Evolutionary conservation across 2,329 filamentous ascomycete species (phyloP).

Genomic region (Falciphora oryzae): DNA sequence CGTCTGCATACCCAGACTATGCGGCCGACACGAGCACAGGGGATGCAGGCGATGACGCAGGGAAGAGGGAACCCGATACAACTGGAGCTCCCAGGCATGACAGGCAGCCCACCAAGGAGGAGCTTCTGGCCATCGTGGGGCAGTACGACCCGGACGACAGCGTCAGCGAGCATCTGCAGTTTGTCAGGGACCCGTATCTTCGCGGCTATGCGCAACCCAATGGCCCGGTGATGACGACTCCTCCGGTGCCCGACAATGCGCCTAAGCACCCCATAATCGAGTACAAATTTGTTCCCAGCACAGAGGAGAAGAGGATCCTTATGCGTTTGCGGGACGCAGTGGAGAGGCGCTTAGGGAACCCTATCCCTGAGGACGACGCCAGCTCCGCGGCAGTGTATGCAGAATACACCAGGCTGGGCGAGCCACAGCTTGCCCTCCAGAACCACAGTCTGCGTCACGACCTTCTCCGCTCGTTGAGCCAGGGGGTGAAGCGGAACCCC

Average conservation of each 20-base stretch:
- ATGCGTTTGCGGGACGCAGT: conserved; percentile 34
- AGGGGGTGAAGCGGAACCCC: conserved; percentile 51
- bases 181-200: conserved; percentile 47
- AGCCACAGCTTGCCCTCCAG: conserved; percentile 25
- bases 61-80: too few species aligned
- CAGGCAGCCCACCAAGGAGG: conserved; percentile 24
- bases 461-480: conserved; percentile 62
- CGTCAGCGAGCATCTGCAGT: conserved; percentile 48
- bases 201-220: conserved; percentile 47
- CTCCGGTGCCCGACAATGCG: not conserved
- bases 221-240: conserved; percentile 27
- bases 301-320: conserved; percentile 30
- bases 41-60: not conserved
- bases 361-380: conserved; percentile 23
- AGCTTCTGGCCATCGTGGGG: conserved; percentile 49
- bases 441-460: conserved; percentile 47
- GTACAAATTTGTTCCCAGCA: conserved; percentile 30
- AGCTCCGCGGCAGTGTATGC: conserved; percentile 41
- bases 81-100: not conserved
- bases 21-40: not conserved
- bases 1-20: not conserved
- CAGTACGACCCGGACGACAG: conserved; percentile 40
- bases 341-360: conserved; percentile 35
- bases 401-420: conserved; percentile 43
- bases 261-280: conserved; percentile 30